Conservation (phyloP, 2,329 filamentous ascomycete species). For the Acarospora socialis region DNA sequence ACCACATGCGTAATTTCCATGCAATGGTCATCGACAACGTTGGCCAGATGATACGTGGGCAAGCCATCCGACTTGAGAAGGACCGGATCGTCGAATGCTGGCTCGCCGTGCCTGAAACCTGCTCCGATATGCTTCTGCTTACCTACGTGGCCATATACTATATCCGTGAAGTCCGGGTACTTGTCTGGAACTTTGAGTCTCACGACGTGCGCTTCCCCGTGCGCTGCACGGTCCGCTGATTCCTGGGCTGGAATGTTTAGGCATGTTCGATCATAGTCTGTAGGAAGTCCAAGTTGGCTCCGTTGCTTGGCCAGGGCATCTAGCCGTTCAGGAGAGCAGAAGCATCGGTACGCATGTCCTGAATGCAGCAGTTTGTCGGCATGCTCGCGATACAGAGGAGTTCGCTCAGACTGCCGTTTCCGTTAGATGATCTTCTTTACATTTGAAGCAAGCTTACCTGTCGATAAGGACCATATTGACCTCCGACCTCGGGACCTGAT, state of each 20-base stretch:
- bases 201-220: constrained; percentile 60
- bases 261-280: constrained; percentile 61
- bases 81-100: constrained; percentile 65
- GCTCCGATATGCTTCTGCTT: constrained; percentile 36
- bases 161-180: constrained; percentile 55
- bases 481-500: constrained; percentile 62
- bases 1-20: constrained; percentile 97
- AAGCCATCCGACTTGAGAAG: constrained; percentile 82
- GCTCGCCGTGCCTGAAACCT: constrained; percentile 33
- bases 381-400: constrained; percentile 56
- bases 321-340: constrained; percentile 64
- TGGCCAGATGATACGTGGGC: constrained; percentile 93
- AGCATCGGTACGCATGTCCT: constrained; percentile 80
- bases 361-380: constrained; percentile 52
- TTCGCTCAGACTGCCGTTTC: constrained; percentile 55
- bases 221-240: constrained; percentile 53
- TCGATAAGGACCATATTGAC: constrained; percentile 71
- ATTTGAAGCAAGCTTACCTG: constrained; percentile 40
- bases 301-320: constrained; percentile 50
- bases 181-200: constrained; percentile 53
- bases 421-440: constrained; percentile 10
- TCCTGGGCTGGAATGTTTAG: constrained; percentile 50
- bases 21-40: constrained; percentile 87
- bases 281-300: constrained; percentile 42
- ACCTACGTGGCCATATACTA: constrained; percentile 58